A percentile compares a stretch with the other conserved stretches of the same genome.
These are phyloP conservation scores for Umbelopsis ramanniana DNA, from an alignment of 192 early-diverging fungal genomes.

Conservation along the genomic window DNA sequence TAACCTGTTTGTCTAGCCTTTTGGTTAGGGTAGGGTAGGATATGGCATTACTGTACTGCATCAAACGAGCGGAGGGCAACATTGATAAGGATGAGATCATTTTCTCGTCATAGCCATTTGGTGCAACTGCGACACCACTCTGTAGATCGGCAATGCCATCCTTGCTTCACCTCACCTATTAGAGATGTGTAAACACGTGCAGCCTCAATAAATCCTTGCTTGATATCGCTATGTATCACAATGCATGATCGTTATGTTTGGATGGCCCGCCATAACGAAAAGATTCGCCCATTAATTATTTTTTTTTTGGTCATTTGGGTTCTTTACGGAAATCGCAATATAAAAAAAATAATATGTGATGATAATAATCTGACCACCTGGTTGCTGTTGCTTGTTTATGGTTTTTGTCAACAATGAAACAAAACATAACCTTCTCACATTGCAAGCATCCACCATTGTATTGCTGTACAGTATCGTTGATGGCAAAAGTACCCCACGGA, in stretches of 20 bases:
- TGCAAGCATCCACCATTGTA: too few relatives aligned
- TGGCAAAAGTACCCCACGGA: too few relatives aligned
- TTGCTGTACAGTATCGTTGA: too few relatives aligned
- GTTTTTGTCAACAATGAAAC: too few relatives aligned
- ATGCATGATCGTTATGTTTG: slow-evolving; percentile 9
- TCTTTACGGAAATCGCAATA: background rate
- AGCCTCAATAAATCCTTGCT: background rate
- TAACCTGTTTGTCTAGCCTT: background rate
- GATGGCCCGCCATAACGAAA: background rate
- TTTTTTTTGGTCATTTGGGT: background rate
- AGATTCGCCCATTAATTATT: background rate
- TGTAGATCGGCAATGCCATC: background rate
- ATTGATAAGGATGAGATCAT: slow-evolving; percentile 15
- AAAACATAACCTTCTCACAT: too few relatives aligned
- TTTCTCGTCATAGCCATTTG: slow-evolving; percentile 1
- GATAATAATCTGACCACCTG: too few relatives aligned
- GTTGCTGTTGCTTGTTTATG: too few relatives aligned
- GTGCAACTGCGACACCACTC: slow-evolving; percentile 8
- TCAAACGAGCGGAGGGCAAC: background rate
- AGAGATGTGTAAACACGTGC: slow-evolving; percentile 12
- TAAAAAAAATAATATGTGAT: background rate
- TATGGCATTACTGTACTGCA: background rate
- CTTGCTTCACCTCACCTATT: background rate
- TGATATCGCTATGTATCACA: background rate
- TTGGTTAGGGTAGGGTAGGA: background rate